Percentiles rank a stretch among this genome's conserved stretches.
phyloP scores from a whole-genome alignment of 2,329 filamentous ascomycete species.

The Stemphylium lycopersici region DNA sequence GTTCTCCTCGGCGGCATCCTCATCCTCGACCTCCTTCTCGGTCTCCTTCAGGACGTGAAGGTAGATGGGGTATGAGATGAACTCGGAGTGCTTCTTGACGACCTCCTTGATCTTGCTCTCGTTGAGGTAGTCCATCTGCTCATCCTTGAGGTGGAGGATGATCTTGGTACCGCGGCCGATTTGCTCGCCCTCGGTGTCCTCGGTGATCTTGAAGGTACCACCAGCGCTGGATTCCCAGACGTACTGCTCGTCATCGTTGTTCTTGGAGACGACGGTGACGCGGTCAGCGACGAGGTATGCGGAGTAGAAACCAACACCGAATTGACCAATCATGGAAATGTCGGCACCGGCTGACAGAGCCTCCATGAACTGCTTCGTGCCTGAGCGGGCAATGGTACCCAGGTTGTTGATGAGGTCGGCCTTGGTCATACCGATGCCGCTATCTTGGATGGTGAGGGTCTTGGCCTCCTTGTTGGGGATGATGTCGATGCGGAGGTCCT shows the following conservation, averaged over 20 bases:
- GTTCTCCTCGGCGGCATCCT: slow-evolving; percentile 75
- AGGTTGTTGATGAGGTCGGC: slow-evolving; percentile 99
- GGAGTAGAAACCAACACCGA: slow-evolving; percentile 99
- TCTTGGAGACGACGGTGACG: slow-evolving; percentile 94
- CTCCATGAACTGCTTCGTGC: slow-evolving; percentile 99
- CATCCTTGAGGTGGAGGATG: slow-evolving; percentile 98
- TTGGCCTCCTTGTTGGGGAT: slow-evolving; percentile 97
- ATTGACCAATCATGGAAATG: slow-evolving; percentile 99
- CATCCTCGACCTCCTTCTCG: slow-evolving; percentile 97
- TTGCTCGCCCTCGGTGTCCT: slow-evolving; percentile 88
- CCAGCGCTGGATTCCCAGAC: slow-evolving; percentile 98
- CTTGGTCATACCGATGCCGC: slow-evolving; percentile 99
- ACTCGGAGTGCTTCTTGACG: slow-evolving; percentile 99
- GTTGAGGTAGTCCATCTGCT: slow-evolving; percentile 98
- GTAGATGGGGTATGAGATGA: slow-evolving; percentile 99
- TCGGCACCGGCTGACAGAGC: slow-evolving; percentile 96
- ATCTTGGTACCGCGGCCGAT: slow-evolving; percentile 97
- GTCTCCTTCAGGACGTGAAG: slow-evolving; percentile 99
- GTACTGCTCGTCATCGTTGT: slow-evolving; percentile 99
- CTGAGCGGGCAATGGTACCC: slow-evolving; percentile 97
- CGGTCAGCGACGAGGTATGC: slow-evolving; percentile 98
- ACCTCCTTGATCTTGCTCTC: slow-evolving; percentile 99
- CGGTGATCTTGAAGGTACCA: slow-evolving; percentile 91
- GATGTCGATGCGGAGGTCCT: slow-evolving; percentile 99
- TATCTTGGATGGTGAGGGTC: slow-evolving; percentile 96